phyloP scores from a whole-genome alignment of 1,139 yeast genomes.

The Yarrowia galli region DNA sequence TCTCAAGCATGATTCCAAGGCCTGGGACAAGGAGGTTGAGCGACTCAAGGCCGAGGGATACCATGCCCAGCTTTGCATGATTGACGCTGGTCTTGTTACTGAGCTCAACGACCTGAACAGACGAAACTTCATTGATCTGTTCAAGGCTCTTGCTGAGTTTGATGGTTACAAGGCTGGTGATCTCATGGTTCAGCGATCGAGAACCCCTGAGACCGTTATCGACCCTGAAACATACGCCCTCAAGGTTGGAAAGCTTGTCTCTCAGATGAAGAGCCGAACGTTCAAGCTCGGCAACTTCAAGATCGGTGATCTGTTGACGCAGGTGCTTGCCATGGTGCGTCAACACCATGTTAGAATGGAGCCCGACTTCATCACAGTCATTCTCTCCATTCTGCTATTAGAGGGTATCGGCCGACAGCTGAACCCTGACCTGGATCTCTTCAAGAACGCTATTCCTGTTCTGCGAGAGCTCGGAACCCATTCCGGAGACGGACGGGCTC shows the following conservation, averaged over 20 bases:
- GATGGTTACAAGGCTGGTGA: conserved; percentile 97
- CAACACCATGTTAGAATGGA: conserved; percentile 97
- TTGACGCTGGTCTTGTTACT: conserved; percentile 93
- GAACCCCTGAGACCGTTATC: conserved; percentile 91
- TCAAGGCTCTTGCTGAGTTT: conserved; percentile 86
- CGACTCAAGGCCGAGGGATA: conserved; percentile 66
- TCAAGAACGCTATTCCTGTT: conserved; percentile 93
- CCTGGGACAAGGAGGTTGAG: conserved; percentile 61
- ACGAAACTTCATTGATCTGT: conserved; percentile 84
- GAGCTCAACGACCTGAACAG: conserved; percentile 81
- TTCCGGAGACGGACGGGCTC: conserved; percentile 62
- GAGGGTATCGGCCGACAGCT: conserved; percentile 96
- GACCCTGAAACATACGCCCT: conserved; percentile 85
- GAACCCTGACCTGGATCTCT: conserved; percentile 89
- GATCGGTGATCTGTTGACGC: conserved; percentile 88
- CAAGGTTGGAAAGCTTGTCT: conserved; percentile 83
- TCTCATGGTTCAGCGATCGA: conserved; percentile 89
- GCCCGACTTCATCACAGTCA: conserved; percentile 92
- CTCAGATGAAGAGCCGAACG: conserved; percentile 81
- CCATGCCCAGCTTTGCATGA: conserved; percentile 85
- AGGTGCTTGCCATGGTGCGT: conserved; percentile 88
- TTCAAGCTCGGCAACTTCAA: conserved; percentile 92
- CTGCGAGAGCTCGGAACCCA: conserved; percentile 80
- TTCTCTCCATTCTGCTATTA: conserved; percentile 83
- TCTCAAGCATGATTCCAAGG: conserved; percentile 52